Evolutionary conservation across 1,284 basidiomycete species (phyloP), one percentile per base, ranked within the genome.

Genomic region (Inonotus hispidus): DNA sequence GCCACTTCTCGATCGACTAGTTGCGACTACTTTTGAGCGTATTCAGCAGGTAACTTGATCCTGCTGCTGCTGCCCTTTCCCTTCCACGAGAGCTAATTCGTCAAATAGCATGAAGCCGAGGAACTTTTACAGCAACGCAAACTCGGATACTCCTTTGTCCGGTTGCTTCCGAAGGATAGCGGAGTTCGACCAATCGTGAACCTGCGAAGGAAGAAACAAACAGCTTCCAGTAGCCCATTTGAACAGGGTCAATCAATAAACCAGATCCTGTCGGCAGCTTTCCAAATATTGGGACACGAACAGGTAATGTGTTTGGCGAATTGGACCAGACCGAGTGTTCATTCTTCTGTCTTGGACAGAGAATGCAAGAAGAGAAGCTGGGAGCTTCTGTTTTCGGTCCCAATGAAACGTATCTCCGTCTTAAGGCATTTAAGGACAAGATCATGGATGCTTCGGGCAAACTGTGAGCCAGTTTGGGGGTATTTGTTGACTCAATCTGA

Each of bases 161-260:
- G 97, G 1, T 77, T 99, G 1, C 76, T 98, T 27, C 97, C 96
- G 0, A 99, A 99, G 72, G 94, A 95, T 59, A 92, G 84, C 2
- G 95, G 96, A 0, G 93, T 98, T 3, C 81, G 97, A 35, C 95
- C 95, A 0, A 97, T 99, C 63, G 92, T 98, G 38, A 99, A 99
- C 70, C 76, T 99, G 38, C 83, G 88, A 13, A 80, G 89, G 35
- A 85, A 85, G 64, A 79, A 81, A 45, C 69, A 70, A 56, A 68
- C 72, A 66, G 78, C 76, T 63, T 58, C 38, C 32, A 27, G 50
- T 23, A 53, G 45, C 45, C 27, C 39, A 8, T 49, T 43, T 53
- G 60, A 60, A 27, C 58, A 63, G n/a, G 70, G 70, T 7, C 79
- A 79, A 66, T 93, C 92, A 1, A 93, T 94, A 75, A 99, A 98